Percentiles rank a stretch among this genome's conserved stretches.
phyloP scores from a whole-genome alignment of 78 protist genomes.

The slime mould (Dictyostelium discoideum) region DNA sequence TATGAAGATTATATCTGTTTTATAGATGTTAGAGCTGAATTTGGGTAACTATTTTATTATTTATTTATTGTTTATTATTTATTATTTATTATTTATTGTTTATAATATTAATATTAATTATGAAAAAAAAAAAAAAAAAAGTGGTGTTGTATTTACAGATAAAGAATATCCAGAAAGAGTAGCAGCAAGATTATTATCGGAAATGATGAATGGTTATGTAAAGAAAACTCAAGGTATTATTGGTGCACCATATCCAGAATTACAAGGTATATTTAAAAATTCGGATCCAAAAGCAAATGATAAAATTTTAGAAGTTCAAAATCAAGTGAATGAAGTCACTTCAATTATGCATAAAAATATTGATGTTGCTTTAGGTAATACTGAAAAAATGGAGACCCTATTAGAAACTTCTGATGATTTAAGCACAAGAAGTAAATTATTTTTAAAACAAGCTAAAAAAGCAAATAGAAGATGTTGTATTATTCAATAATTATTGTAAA shows the following conservation, averaged over 20 bases:
- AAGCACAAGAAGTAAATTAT: conserved; percentile 55
- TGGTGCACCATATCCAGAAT: conserved; percentile 55
- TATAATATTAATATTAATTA: neutral
- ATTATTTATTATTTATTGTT: neutral
- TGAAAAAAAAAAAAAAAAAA: neutral
- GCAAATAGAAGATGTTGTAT: conserved; percentile 77
- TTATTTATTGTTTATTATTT: neutral
- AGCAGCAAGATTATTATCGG: conserved; percentile 48
- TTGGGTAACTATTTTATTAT: conserved; percentile 30
- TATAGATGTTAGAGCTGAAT: conserved; percentile 66
- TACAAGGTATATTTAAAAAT: neutral
- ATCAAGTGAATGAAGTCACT: conserved; percentile 62
- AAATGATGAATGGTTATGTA: conserved; percentile 54
- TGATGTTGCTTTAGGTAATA: conserved; percentile 53
- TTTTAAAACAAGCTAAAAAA: conserved; percentile 58
- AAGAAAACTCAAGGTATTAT: conserved; percentile 39
- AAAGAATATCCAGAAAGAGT: conserved; percentile 75
- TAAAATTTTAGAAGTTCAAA: conserved; percentile 38
- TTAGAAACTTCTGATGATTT: conserved; percentile 58
- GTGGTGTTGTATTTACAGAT: conserved; percentile 77
- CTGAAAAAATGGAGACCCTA: conserved; percentile 51
- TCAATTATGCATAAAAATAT: conserved; percentile 70
- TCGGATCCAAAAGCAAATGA: conserved; percentile 41
- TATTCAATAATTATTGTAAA: conserved; percentile 5
- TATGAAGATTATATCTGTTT: conserved; percentile 68